These are phyloP conservation scores for Calocybe gangraenosa DNA, from an alignment of 768 basidiomycete genomes.

Conservation along the genomic window DNA sequence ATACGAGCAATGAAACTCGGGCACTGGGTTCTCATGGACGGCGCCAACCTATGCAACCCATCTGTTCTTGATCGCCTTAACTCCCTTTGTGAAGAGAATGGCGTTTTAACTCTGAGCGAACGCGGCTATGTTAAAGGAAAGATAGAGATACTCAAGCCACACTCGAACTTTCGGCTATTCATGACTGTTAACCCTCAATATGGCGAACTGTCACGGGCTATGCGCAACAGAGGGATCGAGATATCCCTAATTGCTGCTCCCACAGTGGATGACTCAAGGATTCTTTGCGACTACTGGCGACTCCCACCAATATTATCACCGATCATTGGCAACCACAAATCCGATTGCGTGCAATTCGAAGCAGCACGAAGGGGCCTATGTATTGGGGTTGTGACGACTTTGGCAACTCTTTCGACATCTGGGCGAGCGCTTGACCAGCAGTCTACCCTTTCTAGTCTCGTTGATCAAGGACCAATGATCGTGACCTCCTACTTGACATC, in stretches of 20 bases:
- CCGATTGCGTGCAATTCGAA: slow-evolving; percentile 26
- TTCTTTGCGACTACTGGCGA: slow-evolving; percentile 44
- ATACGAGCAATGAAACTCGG: slow-evolving; percentile 82
- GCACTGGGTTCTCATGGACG: slow-evolving; percentile 87
- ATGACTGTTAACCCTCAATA: slow-evolving; percentile 90
- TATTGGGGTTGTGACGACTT: not conserved
- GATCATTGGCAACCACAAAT: slow-evolving; percentile 5
- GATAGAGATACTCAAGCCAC: slow-evolving; percentile 73
- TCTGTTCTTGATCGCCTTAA: slow-evolving; percentile 96
- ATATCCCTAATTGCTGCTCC: slow-evolving; percentile 45
- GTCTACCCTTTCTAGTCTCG: slow-evolving; percentile 36
- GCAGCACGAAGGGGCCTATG: slow-evolving; percentile 31
- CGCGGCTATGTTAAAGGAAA: slow-evolving; percentile 77
- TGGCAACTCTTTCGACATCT: slow-evolving; percentile 25
- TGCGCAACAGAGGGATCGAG: slow-evolving; percentile 97
- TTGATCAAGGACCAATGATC: slow-evolving; percentile 36
- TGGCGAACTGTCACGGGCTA: slow-evolving; percentile 94
- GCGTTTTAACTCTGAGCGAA: slow-evolving; percentile 82
- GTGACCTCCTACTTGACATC: slow-evolving; percentile 13
- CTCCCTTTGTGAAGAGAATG: slow-evolving; percentile 88
- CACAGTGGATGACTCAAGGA: slow-evolving; percentile 40
- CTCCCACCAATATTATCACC: slow-evolving; percentile 32
- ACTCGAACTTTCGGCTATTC: slow-evolving; percentile 86
- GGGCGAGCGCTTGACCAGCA: slow-evolving; percentile 45
- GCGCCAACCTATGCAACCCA: slow-evolving; percentile 91